phyloP scores from a whole-genome alignment of 1,284 basidiomycete genomes.

The Ceratobasidium theobromae region DNA sequence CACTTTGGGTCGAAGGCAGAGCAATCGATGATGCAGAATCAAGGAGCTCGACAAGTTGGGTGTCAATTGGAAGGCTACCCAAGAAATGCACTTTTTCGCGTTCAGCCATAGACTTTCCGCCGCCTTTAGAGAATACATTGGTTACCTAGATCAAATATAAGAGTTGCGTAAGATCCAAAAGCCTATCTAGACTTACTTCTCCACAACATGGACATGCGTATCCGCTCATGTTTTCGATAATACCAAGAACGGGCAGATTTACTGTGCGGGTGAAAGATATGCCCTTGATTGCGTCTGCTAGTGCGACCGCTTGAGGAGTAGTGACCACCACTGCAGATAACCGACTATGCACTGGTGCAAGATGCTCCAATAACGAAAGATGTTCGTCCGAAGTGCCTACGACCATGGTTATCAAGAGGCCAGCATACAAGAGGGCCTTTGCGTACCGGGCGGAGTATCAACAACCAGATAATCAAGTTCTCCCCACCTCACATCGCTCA shows the following conservation, averaged over 20 bases:
- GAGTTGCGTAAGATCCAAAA: not conserved
- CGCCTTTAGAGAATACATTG: slow-evolving; percentile 93
- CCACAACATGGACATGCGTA: slow-evolving; percentile 96
- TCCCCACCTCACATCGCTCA: slow-evolving; percentile 96
- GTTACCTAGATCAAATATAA: slow-evolving; percentile 68
- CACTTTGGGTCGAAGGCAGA: not conserved
- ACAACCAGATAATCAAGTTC: slow-evolving; percentile 94
- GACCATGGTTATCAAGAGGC: not conserved
- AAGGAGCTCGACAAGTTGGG: slow-evolving; percentile 83
- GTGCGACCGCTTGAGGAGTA: slow-evolving; percentile 94
- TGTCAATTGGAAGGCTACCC: slow-evolving; percentile 92
- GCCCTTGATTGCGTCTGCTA: slow-evolving; percentile 94
- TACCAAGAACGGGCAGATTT: slow-evolving; percentile 83
- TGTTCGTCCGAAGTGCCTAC: slow-evolving; percentile 98
- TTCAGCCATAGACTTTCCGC: slow-evolving; percentile 83
- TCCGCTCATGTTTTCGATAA: slow-evolving; percentile 99
- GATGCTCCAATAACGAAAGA: slow-evolving; percentile 90
- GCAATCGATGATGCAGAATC: slow-evolving; percentile 61
- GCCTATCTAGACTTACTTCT: slow-evolving; percentile 35
- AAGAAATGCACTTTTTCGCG: slow-evolving; percentile 77
- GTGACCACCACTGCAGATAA: slow-evolving; percentile 89
- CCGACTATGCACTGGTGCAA: slow-evolving; percentile 80
- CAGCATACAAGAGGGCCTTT: not conserved
- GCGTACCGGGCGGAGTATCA: slow-evolving; percentile 91
- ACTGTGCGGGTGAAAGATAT: slow-evolving; percentile 92